phyloP scores from a whole-genome alignment of 441 rosid species.

The Jatropha podagrica region DNA sequence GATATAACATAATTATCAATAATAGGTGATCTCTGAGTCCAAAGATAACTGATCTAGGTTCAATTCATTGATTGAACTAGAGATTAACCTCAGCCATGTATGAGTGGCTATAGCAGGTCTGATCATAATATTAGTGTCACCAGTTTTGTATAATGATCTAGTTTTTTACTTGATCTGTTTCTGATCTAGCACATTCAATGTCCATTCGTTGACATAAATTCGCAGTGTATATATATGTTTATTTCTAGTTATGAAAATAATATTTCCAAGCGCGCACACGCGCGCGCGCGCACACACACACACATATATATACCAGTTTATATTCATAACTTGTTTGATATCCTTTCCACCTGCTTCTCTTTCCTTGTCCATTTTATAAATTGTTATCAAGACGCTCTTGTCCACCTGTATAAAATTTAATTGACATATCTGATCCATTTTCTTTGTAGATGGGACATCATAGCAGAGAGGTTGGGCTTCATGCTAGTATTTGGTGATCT shows the following conservation, averaged over 20 bases:
- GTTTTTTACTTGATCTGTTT: background rate
- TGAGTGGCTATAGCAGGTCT: background rate
- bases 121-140: background rate
- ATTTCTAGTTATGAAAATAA: background rate
- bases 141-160: background rate
- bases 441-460: conserved; percentile 81
- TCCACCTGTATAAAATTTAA: background rate
- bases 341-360: background rate
- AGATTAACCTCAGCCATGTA: background rate
- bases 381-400: conserved; percentile 7
- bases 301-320: background rate
- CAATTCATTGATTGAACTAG: background rate
- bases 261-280: background rate
- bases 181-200: background rate
- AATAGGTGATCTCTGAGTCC: background rate
- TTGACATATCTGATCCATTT: conserved; percentile 7
- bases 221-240: no score
- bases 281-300: no score
- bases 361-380: background rate
- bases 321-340: background rate
- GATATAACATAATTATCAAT: no score
- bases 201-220: background rate
- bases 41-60: background rate
- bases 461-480: conserved; percentile 94
- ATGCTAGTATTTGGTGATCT: conserved; percentile 97